Percentiles rank a stretch among this genome's conserved stretches.
These are phyloP conservation scores for Lycium barbarum DNA, from an alignment of 257 asterid species.

Conservation along the genomic window DNA sequence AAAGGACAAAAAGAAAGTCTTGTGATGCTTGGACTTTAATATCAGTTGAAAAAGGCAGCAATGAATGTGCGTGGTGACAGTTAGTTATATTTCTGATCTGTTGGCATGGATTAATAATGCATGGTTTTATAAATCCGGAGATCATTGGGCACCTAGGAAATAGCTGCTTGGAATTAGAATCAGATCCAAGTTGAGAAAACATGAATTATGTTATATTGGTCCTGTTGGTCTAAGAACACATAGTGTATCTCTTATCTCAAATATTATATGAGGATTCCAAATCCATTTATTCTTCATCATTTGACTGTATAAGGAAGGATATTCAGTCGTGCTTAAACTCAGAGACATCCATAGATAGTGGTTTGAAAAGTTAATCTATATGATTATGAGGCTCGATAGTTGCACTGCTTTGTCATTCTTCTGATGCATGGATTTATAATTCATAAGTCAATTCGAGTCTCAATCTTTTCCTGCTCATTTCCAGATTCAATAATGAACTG, in stretches of 20 bases:
- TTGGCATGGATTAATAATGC: background rate
- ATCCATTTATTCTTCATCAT: constrained; percentile 16
- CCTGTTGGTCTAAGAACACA: background rate
- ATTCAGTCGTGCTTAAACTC: background rate
- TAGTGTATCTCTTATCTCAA: background rate
- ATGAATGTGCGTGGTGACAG: background rate
- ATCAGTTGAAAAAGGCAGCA: background rate
- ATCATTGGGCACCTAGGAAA: background rate
- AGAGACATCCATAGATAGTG: background rate
- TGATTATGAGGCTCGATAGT: background rate
- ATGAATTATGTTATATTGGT: background rate
- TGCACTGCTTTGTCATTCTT: background rate
- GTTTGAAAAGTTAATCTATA: background rate
- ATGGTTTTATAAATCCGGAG: background rate
- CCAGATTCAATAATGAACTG: background rate
- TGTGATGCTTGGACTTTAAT: constrained; percentile 5
- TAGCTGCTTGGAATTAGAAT: constrained; percentile 15
- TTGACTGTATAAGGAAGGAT: constrained; percentile 18
- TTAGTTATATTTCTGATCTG: background rate
- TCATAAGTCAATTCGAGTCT: background rate
- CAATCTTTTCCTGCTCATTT: background rate
- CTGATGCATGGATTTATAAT: background rate
- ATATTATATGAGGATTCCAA: background rate
- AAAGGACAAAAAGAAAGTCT: background rate
- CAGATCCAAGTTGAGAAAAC: background rate